Evolutionary conservation across 805 yeast species (phyloP), one percentile per base, ranked within the genome.

Genomic region (Candida awuae): DNA sequence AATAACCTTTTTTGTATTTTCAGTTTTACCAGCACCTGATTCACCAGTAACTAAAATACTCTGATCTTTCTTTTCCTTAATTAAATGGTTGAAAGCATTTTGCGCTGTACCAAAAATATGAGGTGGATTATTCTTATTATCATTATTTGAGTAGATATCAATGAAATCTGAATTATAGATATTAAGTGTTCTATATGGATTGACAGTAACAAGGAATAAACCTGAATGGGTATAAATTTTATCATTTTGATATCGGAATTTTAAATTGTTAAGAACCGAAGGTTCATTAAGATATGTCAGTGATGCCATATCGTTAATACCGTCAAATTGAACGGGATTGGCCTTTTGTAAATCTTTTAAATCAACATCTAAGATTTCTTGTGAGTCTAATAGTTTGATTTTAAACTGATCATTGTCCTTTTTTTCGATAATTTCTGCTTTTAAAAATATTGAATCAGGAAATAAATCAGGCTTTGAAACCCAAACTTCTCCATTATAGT

Each of bases 21-120:
- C 98, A 0, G 99, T 92, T 57, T 92, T 92, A 38, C 99, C 99
- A 0, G 99, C 98, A 49, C 99, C 99, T 18, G 94, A 82, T 57
- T 92, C 99, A 47, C 99, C 99, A 0, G 98, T 92, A n/a, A 92
- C 97, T 35, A 92, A 67, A 39, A 92, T 86, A 10, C 94, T 80
- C 63, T 92, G 98, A 58, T 88, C 82, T 51, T 77, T 77, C 36
- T 66, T 69, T 47, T 82, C 79, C 10, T 71, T 67, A 10, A 85
- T 63, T 56, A 92, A 65, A 51, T 80, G 83, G 46, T 85, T 74
- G 50, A 78, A 84, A 1, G 97, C 94, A 34, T 77, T 76, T 53
- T 92, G 95, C 0, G 95, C 83, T 22, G 84, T 78, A 1, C 94
- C 94, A 61, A 79, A 92, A 29, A 92, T 87, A 58, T 92, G 99